Base-by-base conservation (phyloP, 148 eudicot genomes). In the Chenopodium formosanum region DNA sequence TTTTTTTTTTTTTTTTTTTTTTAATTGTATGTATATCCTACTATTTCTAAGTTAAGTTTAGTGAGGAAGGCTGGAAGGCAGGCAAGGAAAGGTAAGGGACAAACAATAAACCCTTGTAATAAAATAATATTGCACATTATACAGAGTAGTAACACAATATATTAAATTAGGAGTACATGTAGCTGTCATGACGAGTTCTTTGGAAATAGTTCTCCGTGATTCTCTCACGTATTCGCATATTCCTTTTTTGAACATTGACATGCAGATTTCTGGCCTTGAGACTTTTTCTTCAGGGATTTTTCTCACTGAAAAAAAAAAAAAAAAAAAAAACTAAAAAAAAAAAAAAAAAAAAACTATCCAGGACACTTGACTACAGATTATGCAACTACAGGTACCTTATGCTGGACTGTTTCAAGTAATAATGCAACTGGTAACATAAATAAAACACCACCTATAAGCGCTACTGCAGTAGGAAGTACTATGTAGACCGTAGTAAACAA, bases 221-320 rank as follows among this genome's bases (percentile, higher is more conserved):
- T 80, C 86, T 80, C 78, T 84, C 86, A 25, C 48, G 83, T 84
- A 84, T 84, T 80, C 83, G 83, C 86, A 84, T 84, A 84, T 84
- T 84, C 86, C 81, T 29, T 70, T 17, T 29, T 63, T 70, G 73
- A 76, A 84, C 79, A 53, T 73, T 58, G 76, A 80, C 79, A 79
- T 80, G 79, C 82, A 83, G 44, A 68, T 56, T 62, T 32, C 32
- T 69, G 40, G 72, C 25, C 72, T 69, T 66, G 25, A 11, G 25
- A 11, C 34, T 66, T 69, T 69, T 69, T n/a, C 34, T 31, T 2
- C 3, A 69, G 44, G 7, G 44, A 69, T 69, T 31, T 31, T 31
- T 56, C 62, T 56, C 22, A 11, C 53, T 50, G 12, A 16, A 48
- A 10, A 48, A 48, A 48, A 11, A 48, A 48, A 32, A 32, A 3